These are phyloP conservation scores for Gonapodya sp. DNA, from an alignment of 192 early-diverging fungal species.

Conservation along the genomic window DNA sequence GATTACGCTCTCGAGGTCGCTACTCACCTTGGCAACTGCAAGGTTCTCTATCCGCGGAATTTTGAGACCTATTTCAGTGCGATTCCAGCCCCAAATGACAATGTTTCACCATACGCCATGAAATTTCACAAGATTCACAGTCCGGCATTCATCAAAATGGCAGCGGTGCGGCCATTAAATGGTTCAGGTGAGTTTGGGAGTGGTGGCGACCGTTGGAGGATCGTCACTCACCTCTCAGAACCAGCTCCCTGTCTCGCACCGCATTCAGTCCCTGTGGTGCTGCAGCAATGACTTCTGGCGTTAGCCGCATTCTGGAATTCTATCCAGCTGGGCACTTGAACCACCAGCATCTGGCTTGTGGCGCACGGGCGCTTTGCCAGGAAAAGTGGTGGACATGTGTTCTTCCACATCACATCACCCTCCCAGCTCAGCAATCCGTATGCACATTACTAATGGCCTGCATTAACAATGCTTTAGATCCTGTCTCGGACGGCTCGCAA, in stretches of 20 bases:
- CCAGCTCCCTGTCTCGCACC: constrained; percentile 30
- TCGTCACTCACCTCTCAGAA: constrained; percentile 69
- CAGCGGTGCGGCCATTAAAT: too few relatives aligned
- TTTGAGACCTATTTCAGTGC: constrained; percentile 52
- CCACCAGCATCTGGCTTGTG: too few relatives aligned
- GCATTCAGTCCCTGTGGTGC: not conserved
- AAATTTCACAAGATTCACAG: not conserved
- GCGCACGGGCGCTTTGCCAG: too few relatives aligned
- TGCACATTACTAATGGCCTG: too few relatives aligned
- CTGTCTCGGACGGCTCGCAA: too few relatives aligned
- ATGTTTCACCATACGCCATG: not conserved
- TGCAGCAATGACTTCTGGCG: not conserved
- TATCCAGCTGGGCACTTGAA: too few relatives aligned
- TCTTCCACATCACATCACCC: too few relatives aligned
- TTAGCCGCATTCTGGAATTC: not conserved
- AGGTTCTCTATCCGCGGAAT: constrained; percentile 92
- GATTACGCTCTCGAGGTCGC: not conserved
- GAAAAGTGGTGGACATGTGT: too few relatives aligned
- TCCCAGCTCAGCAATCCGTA: too few relatives aligned
- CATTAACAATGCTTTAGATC: too few relatives aligned
- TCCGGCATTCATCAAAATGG: not conserved
- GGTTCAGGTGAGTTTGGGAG: too few relatives aligned
- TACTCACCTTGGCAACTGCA: constrained; percentile 73
- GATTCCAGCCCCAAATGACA: constrained; percentile 9
- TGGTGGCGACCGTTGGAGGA: too few relatives aligned